phyloP scores from a whole-genome alignment of 495 filamentous ascomycete species.

The Neurospora sp. region DNA sequence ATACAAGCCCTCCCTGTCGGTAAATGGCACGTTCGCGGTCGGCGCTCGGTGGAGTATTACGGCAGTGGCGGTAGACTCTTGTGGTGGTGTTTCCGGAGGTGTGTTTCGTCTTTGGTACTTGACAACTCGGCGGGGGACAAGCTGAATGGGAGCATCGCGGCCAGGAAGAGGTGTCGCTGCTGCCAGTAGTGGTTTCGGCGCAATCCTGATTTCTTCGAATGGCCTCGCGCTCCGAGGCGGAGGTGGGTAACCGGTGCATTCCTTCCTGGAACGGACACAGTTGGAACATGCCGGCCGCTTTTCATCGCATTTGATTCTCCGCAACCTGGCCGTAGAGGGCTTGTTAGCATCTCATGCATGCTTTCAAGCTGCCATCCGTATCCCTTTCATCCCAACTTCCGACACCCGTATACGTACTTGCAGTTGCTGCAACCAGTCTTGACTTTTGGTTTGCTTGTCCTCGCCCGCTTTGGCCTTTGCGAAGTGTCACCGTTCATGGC shows the following conservation, averaged over 20 bases:
- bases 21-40: conserved; percentile 25
- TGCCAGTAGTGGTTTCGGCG: conserved; percentile 28
- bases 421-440: conserved; percentile 48
- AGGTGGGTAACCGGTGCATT: conserved; percentile 42
- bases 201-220: conserved; percentile 33
- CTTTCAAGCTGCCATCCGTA: neutral
- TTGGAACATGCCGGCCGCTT: conserved; percentile 46
- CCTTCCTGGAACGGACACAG: conserved; percentile 41
- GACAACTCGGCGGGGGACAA: conserved; percentile 14
- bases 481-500: conserved; percentile 5
- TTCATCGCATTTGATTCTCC: conserved; percentile 61
- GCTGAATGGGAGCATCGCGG: conserved; percentile 11
- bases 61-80: neutral
- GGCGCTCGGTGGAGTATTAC: conserved; percentile 19
- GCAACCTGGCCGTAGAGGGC: conserved; percentile 30
- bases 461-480: conserved; percentile 23
- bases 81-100: conserved; percentile 25
- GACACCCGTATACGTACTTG: conserved; percentile 33
- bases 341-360: neutral
- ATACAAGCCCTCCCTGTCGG: conserved; percentile 40
- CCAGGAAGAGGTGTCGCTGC: conserved; percentile 12
- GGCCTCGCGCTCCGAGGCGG: conserved; percentile 31
- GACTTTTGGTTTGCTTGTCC: conserved; percentile 40
- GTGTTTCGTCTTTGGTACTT: conserved; percentile 22
- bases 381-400: neutral